phyloP scores from a whole-genome alignment of 2,329 filamentous ascomycete genomes.

The Exophiala calicioides region DNA sequence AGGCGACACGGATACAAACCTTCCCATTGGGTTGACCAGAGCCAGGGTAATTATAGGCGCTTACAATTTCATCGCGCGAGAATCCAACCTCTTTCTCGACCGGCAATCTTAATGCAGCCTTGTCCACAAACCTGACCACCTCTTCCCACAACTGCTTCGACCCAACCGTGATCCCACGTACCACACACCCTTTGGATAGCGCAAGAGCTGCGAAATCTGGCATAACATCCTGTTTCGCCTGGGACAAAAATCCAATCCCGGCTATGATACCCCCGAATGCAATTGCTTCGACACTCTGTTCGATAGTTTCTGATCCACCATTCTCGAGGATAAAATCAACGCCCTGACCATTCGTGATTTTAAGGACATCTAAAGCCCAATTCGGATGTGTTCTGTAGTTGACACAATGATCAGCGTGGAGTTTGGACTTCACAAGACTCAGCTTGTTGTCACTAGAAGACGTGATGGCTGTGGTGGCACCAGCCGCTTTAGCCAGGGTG shows the following conservation, averaged over 20 bases:
- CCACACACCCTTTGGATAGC: slow-evolving; percentile 52
- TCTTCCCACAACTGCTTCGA: slow-evolving; percentile 56
- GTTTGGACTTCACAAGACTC: slow-evolving; percentile 36
- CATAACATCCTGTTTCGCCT: slow-evolving; percentile 37
- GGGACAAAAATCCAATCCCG: slow-evolving; percentile 21
- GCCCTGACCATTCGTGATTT: slow-evolving; percentile 47
- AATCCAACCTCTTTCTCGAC: slow-evolving; percentile 43
- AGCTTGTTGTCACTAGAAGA: slow-evolving; percentile 55
- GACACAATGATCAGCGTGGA: slow-evolving; percentile 49
- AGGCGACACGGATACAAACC: slow-evolving; percentile 35
- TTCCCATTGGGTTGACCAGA: slow-evolving; percentile 48
- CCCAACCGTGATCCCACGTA: slow-evolving; percentile 64
- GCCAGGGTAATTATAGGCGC: slow-evolving; percentile 46
- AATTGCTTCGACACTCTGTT: slow-evolving; percentile 49
- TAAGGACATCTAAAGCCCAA: slow-evolving; percentile 50
- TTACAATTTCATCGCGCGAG: slow-evolving; percentile 38
- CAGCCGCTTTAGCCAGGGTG: slow-evolving; percentile 51
- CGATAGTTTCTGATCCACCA: slow-evolving; percentile 44
- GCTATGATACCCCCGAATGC: slow-evolving; percentile 48
- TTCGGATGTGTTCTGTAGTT: slow-evolving; percentile 52
- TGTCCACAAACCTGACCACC: slow-evolving; percentile 46
- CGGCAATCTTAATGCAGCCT: slow-evolving; percentile 38
- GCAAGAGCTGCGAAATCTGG: slow-evolving; percentile 62
- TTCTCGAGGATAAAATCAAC: slow-evolving; percentile 46
- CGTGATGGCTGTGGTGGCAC: slow-evolving; percentile 50